phyloP scores from a whole-genome alignment of 2,329 filamentous ascomycete genomes.

The Monosporascus sp. region DNA sequence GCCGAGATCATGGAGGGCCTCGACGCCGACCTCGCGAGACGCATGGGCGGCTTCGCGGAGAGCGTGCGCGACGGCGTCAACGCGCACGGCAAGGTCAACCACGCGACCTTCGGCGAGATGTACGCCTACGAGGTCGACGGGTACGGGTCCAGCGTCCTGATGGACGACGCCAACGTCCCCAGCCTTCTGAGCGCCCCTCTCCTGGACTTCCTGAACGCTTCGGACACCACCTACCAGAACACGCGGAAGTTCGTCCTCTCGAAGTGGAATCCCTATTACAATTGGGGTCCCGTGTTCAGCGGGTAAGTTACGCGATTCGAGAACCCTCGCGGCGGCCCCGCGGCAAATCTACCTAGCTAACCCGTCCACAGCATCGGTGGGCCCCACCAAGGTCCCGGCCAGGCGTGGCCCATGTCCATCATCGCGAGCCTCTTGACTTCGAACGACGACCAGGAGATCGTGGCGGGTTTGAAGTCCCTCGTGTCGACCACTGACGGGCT shows the following conservation, averaged over 20 bases:
- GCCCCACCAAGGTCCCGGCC: constrained; percentile 54
- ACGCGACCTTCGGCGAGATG: constrained; percentile 56
- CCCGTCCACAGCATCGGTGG: constrained; percentile 36
- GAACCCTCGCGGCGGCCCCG: background rate
- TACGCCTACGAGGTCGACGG: constrained; percentile 66
- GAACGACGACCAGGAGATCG: constrained; percentile 27
- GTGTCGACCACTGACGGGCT: constrained; percentile 26
- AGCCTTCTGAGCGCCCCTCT: constrained; percentile 52
- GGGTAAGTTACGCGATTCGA: constrained; percentile 31
- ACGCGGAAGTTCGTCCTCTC: constrained; percentile 71
- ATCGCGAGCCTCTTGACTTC: constrained; percentile 73
- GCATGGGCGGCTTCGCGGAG: constrained; percentile 49
- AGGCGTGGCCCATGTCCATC: constrained; percentile 84
- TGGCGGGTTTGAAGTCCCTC: constrained; percentile 27
- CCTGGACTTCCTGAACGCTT: constrained; percentile 40
- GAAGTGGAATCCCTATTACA: constrained; percentile 68
- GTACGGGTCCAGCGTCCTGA: constrained; percentile 52
- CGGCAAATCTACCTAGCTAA: constrained; percentile 1
- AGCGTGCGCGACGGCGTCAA: constrained; percentile 61
- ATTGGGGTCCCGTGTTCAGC: constrained; percentile 47
- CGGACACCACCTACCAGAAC: constrained; percentile 62
- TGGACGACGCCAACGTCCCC: constrained; percentile 60
- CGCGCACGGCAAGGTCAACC: constrained; percentile 60
- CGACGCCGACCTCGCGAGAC: constrained; percentile 27
- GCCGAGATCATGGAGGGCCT: constrained; percentile 28